A percentile compares a stretch with the other conserved stretches of the same genome.
phyloP scores from a whole-genome alignment of 306 rosid species.

The Oxytropis ochrocephala region DNA sequence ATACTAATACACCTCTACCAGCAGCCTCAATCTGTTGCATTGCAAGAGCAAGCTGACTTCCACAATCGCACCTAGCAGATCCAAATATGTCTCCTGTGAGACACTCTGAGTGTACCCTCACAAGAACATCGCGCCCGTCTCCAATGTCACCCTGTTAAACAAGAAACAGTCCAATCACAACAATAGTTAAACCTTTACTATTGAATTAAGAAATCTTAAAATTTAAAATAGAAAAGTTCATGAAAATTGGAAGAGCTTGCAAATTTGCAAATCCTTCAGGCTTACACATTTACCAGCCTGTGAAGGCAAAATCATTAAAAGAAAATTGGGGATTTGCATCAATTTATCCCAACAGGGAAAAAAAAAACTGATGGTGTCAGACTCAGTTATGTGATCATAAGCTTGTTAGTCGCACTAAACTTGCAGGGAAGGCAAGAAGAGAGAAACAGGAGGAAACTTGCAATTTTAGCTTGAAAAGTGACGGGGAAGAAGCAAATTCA shows the following conservation, averaged over 20 bases:
- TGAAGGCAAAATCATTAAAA: neutral
- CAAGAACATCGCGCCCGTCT: conserved; percentile 84
- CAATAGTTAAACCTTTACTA: neutral
- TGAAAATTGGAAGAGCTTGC: neutral
- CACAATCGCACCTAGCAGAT: conserved; percentile 94
- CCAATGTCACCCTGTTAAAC: conserved; percentile 74
- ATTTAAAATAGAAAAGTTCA: neutral
- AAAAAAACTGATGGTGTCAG: neutral
- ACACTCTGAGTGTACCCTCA: conserved; percentile 96
- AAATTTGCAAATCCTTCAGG: neutral
- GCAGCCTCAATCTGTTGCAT: conserved; percentile 91
- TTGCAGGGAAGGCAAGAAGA: too few species aligned
- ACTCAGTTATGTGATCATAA: neutral
- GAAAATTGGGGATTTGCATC: neutral
- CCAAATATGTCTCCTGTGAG: conserved; percentile 97
- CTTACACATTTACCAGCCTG: neutral
- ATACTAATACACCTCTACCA: conserved; percentile 84
- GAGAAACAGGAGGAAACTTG: too few species aligned
- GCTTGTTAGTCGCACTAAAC: too few species aligned
- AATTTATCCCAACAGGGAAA: neutral
- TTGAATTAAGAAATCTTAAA: neutral
- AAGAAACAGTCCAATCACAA: conserved; percentile 8
- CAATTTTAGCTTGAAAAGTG: too few species aligned
- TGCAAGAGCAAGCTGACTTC: conserved; percentile 77
- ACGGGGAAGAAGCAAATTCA: too few species aligned